Conservation (phyloP, 768 basidiomycete species). For the Paxillus rubicundulus region DNA sequence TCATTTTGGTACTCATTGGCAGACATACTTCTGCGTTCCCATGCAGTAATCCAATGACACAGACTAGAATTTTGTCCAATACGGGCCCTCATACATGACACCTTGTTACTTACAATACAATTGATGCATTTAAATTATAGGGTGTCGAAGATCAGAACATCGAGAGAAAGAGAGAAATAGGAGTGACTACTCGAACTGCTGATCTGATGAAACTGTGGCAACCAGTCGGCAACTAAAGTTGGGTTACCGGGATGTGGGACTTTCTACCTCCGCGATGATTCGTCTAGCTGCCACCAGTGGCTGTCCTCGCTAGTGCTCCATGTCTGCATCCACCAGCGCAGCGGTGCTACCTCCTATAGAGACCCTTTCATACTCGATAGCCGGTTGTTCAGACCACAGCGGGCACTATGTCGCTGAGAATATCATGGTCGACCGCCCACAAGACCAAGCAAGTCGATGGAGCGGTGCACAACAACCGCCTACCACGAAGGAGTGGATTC, state of each 20-base stretch:
- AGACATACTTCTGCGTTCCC: too few relatives aligned
- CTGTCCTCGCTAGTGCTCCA: background rate
- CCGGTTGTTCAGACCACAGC: slow-evolving; percentile 67
- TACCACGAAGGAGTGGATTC: slow-evolving; percentile 66
- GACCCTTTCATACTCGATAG: slow-evolving; percentile 50
- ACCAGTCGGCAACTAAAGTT: background rate
- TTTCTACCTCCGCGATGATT: background rate
- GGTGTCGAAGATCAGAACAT: too few relatives aligned
- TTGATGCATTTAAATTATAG: too few relatives aligned
- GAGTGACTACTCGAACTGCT: too few relatives aligned
- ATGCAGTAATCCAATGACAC: too few relatives aligned
- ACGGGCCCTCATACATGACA: too few relatives aligned
- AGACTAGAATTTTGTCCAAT: too few relatives aligned
- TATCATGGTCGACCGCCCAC: slow-evolving; percentile 60
- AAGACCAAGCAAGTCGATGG: slow-evolving; percentile 71
- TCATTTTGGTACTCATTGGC: too few relatives aligned
- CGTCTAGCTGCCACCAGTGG: background rate
- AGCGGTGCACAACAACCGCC: slow-evolving; percentile 61
- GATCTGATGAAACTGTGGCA: too few relatives aligned
- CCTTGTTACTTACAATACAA: too few relatives aligned
- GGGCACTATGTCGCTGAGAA: slow-evolving; percentile 68
- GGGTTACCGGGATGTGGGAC: background rate
- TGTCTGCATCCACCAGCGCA: slow-evolving; percentile 4
- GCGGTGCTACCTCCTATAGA: slow-evolving; percentile 13
- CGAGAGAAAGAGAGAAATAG: too few relatives aligned